Base-by-base conservation (phyloP, 148 eudicot species). In the Camellia lanceoleosa region DNA sequence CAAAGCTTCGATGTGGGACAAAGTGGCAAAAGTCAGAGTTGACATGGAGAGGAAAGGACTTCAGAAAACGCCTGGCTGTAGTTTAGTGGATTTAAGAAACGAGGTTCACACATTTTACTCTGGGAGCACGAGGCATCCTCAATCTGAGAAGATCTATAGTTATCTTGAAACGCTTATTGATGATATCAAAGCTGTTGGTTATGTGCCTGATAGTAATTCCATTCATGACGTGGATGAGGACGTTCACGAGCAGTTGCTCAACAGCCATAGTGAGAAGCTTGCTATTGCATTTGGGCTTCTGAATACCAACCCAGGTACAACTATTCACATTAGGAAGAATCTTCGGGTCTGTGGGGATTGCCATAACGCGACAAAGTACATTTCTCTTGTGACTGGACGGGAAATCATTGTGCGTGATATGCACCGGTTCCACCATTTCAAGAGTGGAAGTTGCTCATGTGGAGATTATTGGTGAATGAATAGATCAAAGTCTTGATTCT, bases 391-490 rank as follows among this genome's bases (percentile, higher is more conserved):
- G 79, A 90, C 91, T n/a, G 85, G 83, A 61, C 67, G 92, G 76
- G 93, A 93, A 72, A 93, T 93, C 2, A 74, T 93, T 68, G 93
- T 91, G 43, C 86, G 97, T 14, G 97, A 93, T 78, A 91, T 93
- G 94, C 94, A 91, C 47, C 84, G 97, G 71, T 93, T 93, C 76
- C 97, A 93, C 81, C 97, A 91, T 91, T 93, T 93, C 84, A 91
- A 91, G 78, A 74, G 89, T 38, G 97, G 97, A 65, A 73, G 10
- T 10, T 93, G 97, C 83, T 93, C 97, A 0, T 93, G 97, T 84
- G 92, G 93, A 73, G 97, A 91, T 80, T 93, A 91, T 73, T 93
- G 97, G 97, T 93, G 85, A 90, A 70, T 41, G 55, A 56, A n/a
- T 11, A 2, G 60, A 2, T 49, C 52, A 52, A 12, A 47, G 41